Conservation (phyloP, 139 green algal species). For the Coelastrella sp. region DNA sequence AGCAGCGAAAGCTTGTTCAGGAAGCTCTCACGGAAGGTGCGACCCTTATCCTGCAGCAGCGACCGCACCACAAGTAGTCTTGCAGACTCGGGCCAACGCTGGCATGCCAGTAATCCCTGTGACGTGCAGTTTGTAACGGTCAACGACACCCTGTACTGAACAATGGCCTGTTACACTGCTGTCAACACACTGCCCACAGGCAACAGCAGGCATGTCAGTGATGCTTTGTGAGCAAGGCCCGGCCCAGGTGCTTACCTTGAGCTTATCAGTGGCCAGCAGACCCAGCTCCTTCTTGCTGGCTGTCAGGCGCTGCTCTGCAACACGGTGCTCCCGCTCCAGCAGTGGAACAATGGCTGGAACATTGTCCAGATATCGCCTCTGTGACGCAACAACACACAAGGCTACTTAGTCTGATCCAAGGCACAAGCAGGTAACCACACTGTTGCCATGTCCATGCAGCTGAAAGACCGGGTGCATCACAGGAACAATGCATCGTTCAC, state of each 20-base stretch:
- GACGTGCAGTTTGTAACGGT: no score
- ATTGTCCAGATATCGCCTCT: slow-evolving; percentile 90
- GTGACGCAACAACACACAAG: neutral
- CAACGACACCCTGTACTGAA: no score
- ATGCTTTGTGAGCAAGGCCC: no score
- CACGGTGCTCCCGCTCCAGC: slow-evolving; percentile 90
- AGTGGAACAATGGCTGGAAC: slow-evolving; percentile 93
- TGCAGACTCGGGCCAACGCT: neutral
- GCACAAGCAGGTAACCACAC: neutral
- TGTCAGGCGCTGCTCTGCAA: slow-evolving; percentile 65
- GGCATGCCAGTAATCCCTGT: neutral
- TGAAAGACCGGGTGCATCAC: neutral
- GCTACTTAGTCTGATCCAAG: no score
- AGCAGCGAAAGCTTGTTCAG: slow-evolving; percentile 85
- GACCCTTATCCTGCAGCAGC: slow-evolving; percentile 76
- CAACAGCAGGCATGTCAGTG: neutral
- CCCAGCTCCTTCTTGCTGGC: slow-evolving; percentile 67
- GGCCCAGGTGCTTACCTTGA: slow-evolving; percentile 47
- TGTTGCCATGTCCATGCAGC: neutral
- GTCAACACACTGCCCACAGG: neutral
- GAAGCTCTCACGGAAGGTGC: slow-evolving; percentile 88
- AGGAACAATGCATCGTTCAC: neutral
- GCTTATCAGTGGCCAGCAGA: slow-evolving; percentile 76
- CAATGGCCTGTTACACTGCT: neutral
- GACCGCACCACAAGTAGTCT: neutral